phyloP scores from a whole-genome alignment of 148 eudicot genomes.

The Selenicereus undatus region DNA sequence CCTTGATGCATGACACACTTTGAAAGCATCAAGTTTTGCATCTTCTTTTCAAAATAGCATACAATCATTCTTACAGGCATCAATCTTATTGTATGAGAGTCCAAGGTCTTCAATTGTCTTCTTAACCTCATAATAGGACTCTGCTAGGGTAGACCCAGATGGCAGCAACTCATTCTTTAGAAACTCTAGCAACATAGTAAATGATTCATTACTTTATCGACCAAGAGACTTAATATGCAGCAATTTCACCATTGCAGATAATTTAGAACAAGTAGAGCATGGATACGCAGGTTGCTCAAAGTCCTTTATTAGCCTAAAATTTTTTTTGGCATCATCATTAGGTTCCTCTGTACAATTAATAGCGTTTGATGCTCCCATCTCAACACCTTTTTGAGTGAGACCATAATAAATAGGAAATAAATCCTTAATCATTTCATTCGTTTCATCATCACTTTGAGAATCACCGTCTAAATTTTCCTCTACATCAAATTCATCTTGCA shows the following conservation, averaged over 20 bases:
- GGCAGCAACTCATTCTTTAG: background rate
- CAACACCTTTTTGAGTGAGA: background rate
- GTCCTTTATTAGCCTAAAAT: background rate
- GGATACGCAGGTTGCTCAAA: background rate
- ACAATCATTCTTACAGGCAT: slow-evolving; percentile 6
- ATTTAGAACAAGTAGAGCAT: background rate
- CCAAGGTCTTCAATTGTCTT: background rate
- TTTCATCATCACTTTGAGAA: background rate
- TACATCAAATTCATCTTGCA: background rate
- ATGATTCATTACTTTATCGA: slow-evolving; percentile 6
- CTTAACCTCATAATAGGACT: background rate
- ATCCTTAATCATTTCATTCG: background rate
- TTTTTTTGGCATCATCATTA: background rate
- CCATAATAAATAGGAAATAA: background rate
- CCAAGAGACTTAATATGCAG: background rate
- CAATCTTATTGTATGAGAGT: background rate
- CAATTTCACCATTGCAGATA: background rate
- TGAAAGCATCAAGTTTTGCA: background rate
- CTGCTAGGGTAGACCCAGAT: background rate
- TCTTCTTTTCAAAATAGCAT: background rate
- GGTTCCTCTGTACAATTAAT: background rate
- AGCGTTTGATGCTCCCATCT: background rate
- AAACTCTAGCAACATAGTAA: background rate
- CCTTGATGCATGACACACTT: background rate
- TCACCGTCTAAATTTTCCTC: background rate